These are phyloP conservation scores for Candida nemodendra DNA, from an alignment of 805 yeast genomes.

Conservation along the genomic window DNA sequence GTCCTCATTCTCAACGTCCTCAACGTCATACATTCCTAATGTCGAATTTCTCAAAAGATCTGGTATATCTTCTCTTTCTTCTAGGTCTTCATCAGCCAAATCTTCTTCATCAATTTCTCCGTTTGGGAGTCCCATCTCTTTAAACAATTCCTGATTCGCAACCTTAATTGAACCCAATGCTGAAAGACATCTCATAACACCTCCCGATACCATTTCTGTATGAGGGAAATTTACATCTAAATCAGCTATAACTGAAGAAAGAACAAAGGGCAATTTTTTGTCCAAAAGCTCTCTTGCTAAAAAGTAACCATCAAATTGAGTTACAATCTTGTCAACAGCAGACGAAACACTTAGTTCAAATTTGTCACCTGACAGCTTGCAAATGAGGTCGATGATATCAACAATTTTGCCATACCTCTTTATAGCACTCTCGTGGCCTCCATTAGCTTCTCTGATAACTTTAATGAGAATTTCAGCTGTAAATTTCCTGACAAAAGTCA, in stretches of 20 bases:
- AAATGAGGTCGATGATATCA: constrained; percentile 49
- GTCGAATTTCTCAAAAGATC: constrained; percentile 86
- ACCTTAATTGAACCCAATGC: constrained; percentile 55
- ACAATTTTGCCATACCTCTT: constrained; percentile 53
- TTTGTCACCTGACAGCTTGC: constrained; percentile 42
- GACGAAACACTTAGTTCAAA: constrained; percentile 33
- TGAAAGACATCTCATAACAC: constrained; percentile 58
- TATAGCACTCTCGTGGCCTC: constrained; percentile 37
- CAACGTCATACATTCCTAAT: constrained; percentile 89
- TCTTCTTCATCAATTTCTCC: constrained; percentile 53
- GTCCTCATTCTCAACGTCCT: constrained; percentile 48
- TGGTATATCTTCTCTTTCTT: constrained; percentile 67
- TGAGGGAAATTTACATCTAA: constrained; percentile 75
- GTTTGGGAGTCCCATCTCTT: constrained; percentile 31
- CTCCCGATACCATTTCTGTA: constrained; percentile 56
- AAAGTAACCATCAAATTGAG: constrained; percentile 59
- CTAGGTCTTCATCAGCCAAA: constrained; percentile 61
- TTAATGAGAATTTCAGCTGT: constrained; percentile 67
- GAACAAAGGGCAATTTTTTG: constrained; percentile 54
- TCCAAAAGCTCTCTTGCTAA: constrained; percentile 69
- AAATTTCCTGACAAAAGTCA: constrained; percentile 71
- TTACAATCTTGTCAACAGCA: constrained; percentile 44
- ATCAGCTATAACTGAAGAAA: constrained; percentile 59
- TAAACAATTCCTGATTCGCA: constrained; percentile 57
- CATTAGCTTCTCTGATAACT: constrained; percentile 52